Evolutionary conservation across 345 rosid species (phyloP), one percentile per base, ranked within the genome.

Genomic region (Aurinia saxatilis): DNA sequence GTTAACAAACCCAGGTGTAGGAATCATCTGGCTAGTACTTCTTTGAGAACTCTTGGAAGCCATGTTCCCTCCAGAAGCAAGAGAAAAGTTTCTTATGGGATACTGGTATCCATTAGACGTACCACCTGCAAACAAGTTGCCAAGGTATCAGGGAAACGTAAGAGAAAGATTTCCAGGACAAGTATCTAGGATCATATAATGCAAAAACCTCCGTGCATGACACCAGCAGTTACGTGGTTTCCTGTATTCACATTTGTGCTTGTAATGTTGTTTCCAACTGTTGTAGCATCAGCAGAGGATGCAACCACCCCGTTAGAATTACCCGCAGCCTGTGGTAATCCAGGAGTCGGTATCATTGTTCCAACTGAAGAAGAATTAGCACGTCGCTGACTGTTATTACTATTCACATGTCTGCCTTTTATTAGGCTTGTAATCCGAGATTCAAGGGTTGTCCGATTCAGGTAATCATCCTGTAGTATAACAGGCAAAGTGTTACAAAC

Each of bases 271-370:
- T 73, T 49, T 41, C 83, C 86, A 67, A 60, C 79, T 76, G 79
- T 57, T 50, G 84, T 67, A 37, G 84, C 60, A 74, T 82, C 95
- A 23, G 78, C 74, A 42, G 97, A 81, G 51, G 96, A 62, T 44
- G 85, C 49, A 36, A 65, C 83, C 73, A 77, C 73, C 66, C 72
- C 21, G 56, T 75, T 83, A 18, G 88, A 58, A 79, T 76, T 90
- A 70, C 42, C 29, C 45, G 64, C 82, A 46, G 78, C 42, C 12
- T 75, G 88, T 21, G 90, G 58, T 75, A 93, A 79, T 42, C 99
- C 99, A 63, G 96, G 97, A 13, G 95, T 93, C 19, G 97, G 97
- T 57, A 93, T 90, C 97, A 93, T 87, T 33, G 90, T 81, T 57
- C 84, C 84, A 74, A 81, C 58, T 25, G 90, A 74, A 54, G 72